A percentile compares a stretch with the other conserved stretches of the same genome.
Conservation (phyloP, 768 basidiomycete genomes). For the Tricholoma sp. region DNA sequence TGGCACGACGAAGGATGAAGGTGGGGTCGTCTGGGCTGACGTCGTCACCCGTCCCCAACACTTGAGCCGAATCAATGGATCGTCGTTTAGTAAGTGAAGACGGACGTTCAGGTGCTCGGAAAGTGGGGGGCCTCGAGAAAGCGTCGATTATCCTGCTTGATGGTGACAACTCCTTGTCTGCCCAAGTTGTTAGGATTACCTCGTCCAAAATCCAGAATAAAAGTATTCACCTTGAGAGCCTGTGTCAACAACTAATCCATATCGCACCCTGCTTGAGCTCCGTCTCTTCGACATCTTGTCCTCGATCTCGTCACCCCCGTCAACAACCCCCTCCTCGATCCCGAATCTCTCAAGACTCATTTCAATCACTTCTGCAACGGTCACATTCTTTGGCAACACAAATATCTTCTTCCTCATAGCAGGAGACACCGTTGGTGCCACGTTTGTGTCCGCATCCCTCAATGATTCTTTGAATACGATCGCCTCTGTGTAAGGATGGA, state of each 20-base stretch:
- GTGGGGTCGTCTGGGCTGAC: slow-evolving; percentile 79
- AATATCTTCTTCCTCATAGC: slow-evolving; percentile 76
- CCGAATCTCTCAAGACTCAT: slow-evolving; percentile 90
- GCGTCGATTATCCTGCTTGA: slow-evolving; percentile 85
- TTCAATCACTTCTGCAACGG: slow-evolving; percentile 95
- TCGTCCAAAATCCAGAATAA: slow-evolving; percentile 1
- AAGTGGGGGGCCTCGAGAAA: slow-evolving; percentile 68
- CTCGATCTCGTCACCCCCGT: slow-evolving; percentile 97
- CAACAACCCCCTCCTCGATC: slow-evolving; percentile 94
- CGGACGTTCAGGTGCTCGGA: slow-evolving; percentile 58
- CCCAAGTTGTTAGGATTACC: not conserved
- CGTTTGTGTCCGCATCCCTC: slow-evolving; percentile 41
- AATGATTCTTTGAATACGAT: slow-evolving; percentile 84
- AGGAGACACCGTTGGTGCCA: slow-evolving; percentile 52
- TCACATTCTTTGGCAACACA: slow-evolving; percentile 90
- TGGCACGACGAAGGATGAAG: slow-evolving; percentile 84
- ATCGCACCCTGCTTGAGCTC: slow-evolving; percentile 75
- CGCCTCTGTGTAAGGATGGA: slow-evolving; percentile 89
- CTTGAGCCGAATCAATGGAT: slow-evolving; percentile 74
- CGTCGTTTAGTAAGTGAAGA: slow-evolving; percentile 69
- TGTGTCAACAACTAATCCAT: slow-evolving; percentile 63
- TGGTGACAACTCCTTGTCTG: slow-evolving; percentile 76
- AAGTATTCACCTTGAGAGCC: slow-evolving; percentile 57
- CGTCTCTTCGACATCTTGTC: slow-evolving; percentile 82
- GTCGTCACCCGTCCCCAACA: slow-evolving; percentile 70